Percentiles rank a stretch among this genome's conserved stretches.
phyloP scores from a whole-genome alignment of 305 asterid species.

The Solanum hybrid region DNA sequence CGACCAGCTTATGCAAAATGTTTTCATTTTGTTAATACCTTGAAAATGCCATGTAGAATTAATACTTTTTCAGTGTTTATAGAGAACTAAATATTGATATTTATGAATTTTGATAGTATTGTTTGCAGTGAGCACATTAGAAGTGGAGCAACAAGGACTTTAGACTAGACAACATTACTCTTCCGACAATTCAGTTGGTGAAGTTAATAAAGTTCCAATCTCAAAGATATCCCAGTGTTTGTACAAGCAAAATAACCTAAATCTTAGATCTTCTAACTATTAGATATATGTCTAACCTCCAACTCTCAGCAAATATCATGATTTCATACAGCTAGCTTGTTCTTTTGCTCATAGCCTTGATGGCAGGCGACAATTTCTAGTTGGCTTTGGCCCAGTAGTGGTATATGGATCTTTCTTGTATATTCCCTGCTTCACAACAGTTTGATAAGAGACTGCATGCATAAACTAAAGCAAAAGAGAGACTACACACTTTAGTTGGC shows the following conservation, averaged over 20 bases:
- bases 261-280: background rate
- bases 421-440: slow-evolving; percentile 19
- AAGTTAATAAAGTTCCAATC: background rate
- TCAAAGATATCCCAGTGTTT: slow-evolving; percentile 3
- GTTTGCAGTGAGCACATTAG: background rate
- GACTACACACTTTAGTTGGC: slow-evolving; percentile 15
- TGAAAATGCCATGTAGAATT: background rate
- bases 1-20: background rate
- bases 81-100: background rate
- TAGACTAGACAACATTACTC: background rate
- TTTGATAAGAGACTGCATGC: background rate
- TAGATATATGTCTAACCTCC: slow-evolving; percentile 17
- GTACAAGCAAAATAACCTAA: slow-evolving; percentile 12
- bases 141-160: background rate
- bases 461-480: slow-evolving; percentile 4
- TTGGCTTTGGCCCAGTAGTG: slow-evolving; percentile 26
- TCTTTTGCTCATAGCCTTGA: slow-evolving; percentile 15
- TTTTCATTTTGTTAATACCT: background rate
- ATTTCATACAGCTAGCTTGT: background rate
- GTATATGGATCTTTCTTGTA: slow-evolving; percentile 27
- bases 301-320: background rate
- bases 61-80: background rate
- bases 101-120: background rate
- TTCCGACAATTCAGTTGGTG: background rate
- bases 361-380: background rate